Evolutionary conservation across 805 yeast species (phyloP), one percentile per base, ranked within the genome.

Genomic region (Spathaspora boniae): DNA sequence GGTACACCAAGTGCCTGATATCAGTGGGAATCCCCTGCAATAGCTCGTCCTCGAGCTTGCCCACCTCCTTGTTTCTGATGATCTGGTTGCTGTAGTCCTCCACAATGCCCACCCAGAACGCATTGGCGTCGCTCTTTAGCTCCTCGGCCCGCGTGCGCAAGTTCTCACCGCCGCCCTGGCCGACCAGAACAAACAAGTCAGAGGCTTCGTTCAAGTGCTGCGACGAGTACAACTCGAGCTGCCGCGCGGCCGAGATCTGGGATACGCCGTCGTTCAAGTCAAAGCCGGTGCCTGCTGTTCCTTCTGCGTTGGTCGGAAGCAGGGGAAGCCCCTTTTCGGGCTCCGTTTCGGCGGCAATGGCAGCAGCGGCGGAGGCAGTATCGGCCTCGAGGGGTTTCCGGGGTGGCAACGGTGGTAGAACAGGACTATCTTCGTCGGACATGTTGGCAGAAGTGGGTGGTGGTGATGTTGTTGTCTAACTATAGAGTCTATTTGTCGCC

Each of bases 1-100:
- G 45, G 36, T 67, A 67, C 1, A 61, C 54, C n/a, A 53, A 37
- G 4, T 56, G 47, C 27, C 70, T 47, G 29, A 58, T 43, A 2
- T 46, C 42, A 2, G 25, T 43, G 1, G 72, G 68, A 4, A 67
- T 53, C 0, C 70, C 69, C 4, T 36, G 24, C 1, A 47, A 21
- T 14, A 66, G 31, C 7, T 53, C 45, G 4, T 29, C 17, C 36
- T 60, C 65, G 19, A 62, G 39, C 1, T 38, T 19, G 14, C 31
- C 19, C 5, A 31, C 22, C 9, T 32, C 29, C 6, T 37, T 31
- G 6, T 32, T 16, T 16, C 16, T 33, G 11, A 31, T 24, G 17
- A 31, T 34, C 19, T 22, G 33, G 36, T 31, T 27, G 23, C 26
- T 35, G 12, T 29, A 34, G 31, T 40, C 34, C 11, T 40, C 29